These are phyloP conservation scores for Tricladium varicosporioides DNA, from an alignment of 2,329 filamentous ascomycete genomes.

Conservation along the genomic window DNA sequence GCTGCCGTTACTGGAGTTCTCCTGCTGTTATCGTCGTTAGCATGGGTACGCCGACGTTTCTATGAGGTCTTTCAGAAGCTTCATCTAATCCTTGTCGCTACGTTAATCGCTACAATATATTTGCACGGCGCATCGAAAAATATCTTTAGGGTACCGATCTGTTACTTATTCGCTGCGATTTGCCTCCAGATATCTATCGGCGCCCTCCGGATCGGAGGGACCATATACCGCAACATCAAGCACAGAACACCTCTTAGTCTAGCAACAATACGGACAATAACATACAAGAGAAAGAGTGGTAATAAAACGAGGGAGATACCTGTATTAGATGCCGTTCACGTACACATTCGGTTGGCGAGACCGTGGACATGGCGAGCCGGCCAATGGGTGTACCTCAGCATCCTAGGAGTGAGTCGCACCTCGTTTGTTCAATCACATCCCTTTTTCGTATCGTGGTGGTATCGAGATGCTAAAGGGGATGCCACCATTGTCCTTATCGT, in stretches of 20 bases:
- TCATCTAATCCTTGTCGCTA: constrained; percentile 4
- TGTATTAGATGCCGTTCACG: constrained; percentile 3
- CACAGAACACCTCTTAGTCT: constrained; percentile 1
- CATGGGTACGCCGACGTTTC: background rate
- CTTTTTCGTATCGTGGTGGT: constrained; percentile 7
- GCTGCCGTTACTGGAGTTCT: background rate
- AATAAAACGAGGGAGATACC: background rate
- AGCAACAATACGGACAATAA: background rate
- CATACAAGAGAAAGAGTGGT: background rate
- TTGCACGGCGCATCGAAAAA: constrained; percentile 2
- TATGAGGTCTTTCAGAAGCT: constrained; percentile 9
- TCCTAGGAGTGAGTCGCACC: constrained; percentile 1
- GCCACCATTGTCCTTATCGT: constrained; percentile 3
- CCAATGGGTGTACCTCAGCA: constrained; percentile 6
- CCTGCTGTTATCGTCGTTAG: background rate
- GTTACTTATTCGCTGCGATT: constrained; percentile 4
- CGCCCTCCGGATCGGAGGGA: background rate
- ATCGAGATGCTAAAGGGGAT: constrained; percentile 1
- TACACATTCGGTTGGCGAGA: constrained; percentile 5
- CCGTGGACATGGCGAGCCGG: background rate
- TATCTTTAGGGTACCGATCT: constrained; percentile 1
- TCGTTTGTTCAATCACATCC: constrained; percentile 4
- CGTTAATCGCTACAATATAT: constrained; percentile 5
- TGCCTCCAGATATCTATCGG: constrained; percentile 1
- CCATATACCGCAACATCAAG: constrained; percentile 1